Base-by-base conservation (phyloP, 306 rosid species). In the Medicago arabica region DNA sequence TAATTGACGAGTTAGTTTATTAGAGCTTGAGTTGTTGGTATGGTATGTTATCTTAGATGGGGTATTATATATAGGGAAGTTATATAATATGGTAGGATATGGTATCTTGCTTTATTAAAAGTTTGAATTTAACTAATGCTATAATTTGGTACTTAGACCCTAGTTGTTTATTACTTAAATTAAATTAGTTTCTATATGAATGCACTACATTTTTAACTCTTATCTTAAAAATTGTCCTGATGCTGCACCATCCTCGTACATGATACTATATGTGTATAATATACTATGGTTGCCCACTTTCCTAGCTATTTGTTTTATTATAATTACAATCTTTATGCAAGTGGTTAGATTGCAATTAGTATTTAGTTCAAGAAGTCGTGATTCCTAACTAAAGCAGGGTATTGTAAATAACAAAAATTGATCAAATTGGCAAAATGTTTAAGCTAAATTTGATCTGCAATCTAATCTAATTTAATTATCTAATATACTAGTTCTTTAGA, bases 271-370 rank as follows among this genome's bases (percentile, higher is more conserved):
- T 77, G 50, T 68, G 75, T 50, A 54, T 23, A 6, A 34, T 38
- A 38, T 39, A 64, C 16, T 38, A 16, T 38, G 8, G 69, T 39
- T 0, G 50, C 50, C 47, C 8, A 55, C 49, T 63, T 43, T 40
- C 50, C 17, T 7, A 50, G 55, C 18, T 50, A 46, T 7, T 60
- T 54, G 55, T 53, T 57, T 76, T 19, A 23, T 57, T 28, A 43
- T 10, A 61, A 78, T 31, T 28, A 43, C 13, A 61, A 78, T 31
- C n/a, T 50, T 51, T 50, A 55, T 49, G 70, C 81, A 83, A 83
- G 81, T 80, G 40, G 87, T 10, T 28, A 43, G 84, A 85, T 83
- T 41, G 69, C 76, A 72, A 83, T 74, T 28, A 28, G 78, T 75
- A 15, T 62, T n/a, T 39, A 16, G 55, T 8, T 21, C 14, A 61